A percentile compares a stretch with the other conserved stretches of the same genome.
Evolutionary conservation across 2,329 filamentous ascomycete species (phyloP).

Genomic region (Colletotrichum higginsianum): DNA sequence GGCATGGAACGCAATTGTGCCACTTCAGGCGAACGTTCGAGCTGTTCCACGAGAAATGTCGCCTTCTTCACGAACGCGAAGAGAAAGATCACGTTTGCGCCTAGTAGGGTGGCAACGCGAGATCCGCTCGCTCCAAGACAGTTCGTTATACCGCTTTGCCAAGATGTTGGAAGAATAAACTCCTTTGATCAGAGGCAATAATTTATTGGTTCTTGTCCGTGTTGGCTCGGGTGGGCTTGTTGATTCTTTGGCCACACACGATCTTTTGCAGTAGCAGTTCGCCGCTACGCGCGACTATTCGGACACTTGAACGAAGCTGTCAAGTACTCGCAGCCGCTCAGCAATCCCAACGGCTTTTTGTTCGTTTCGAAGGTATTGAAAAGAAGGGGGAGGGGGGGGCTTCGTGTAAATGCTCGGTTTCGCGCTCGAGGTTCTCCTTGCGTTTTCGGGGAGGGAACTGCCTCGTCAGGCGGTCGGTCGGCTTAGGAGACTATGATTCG

Average conservation of each 20-base stretch:
- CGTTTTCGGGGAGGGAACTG: neutral
- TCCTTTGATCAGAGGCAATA: no score
- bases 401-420: constrained; percentile 24
- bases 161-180: neutral
- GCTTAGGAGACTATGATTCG: constrained; percentile 24
- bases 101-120: no score
- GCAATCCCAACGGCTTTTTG: constrained; percentile 8
- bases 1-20: neutral
- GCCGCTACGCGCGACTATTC: constrained; percentile 10
- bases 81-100: neutral
- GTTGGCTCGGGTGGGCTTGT: neutral
- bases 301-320: constrained; percentile 1
- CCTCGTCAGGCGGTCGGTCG: constrained; percentile 21
- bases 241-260: neutral
- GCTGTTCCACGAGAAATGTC: constrained; percentile 3
- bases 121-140: neutral
- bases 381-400: neutral
- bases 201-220: neutral
- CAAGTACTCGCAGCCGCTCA: constrained; percentile 5
- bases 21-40: neutral
- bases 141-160: neutral
- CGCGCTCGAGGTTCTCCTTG: constrained; percentile 34
- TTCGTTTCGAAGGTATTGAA: constrained; percentile 2
- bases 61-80: constrained; percentile 12
- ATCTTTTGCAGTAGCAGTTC: constrained; percentile 19